Evolutionary conservation across 345 rosid species (phyloP).

Genomic region (Eucalyptus cloeziana): DNA sequence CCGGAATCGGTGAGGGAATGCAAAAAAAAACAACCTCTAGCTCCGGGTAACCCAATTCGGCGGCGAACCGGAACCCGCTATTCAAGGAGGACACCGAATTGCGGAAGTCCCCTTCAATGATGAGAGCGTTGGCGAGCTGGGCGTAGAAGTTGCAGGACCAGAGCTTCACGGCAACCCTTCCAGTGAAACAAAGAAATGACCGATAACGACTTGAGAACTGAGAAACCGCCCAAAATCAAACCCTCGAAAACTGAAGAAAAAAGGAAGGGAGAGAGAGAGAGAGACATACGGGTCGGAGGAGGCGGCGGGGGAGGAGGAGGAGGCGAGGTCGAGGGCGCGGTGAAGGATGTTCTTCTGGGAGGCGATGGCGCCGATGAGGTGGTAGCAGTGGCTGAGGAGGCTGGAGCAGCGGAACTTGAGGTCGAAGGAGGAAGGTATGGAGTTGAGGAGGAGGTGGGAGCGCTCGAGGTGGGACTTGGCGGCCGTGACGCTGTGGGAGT

Average conservation of each 20-base stretch:
- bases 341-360: constrained; percentile 70
- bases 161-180: constrained; percentile 36
- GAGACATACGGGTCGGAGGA: constrained; percentile 9
- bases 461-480: constrained; percentile 95
- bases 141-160: constrained; percentile 97
- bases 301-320: constrained; percentile 13
- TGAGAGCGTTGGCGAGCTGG: constrained; percentile 82
- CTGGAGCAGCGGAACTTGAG: constrained; percentile 75
- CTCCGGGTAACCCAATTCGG: constrained; percentile 58
- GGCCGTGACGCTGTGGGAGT: constrained; percentile 67
- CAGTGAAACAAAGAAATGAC: not conserved
- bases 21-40: constrained; percentile 38
- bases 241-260: not conserved
- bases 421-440: constrained; percentile 80
- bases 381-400: constrained; percentile 85
- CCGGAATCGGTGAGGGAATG: not conserved
- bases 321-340: constrained; percentile 63
- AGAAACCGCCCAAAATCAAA: not conserved
- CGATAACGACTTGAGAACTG: not conserved
- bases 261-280: not conserved
- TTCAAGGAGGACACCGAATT: constrained; percentile 59
- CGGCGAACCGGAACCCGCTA: constrained; percentile 49
- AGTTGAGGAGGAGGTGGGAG: constrained; percentile 54
- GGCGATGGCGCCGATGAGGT: constrained; percentile 70
- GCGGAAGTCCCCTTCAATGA: constrained; percentile 71